These are phyloP conservation scores for Tripterygium wilfordii DNA, from an alignment of 177 flowering plant species.

Conservation along the genomic window DNA sequence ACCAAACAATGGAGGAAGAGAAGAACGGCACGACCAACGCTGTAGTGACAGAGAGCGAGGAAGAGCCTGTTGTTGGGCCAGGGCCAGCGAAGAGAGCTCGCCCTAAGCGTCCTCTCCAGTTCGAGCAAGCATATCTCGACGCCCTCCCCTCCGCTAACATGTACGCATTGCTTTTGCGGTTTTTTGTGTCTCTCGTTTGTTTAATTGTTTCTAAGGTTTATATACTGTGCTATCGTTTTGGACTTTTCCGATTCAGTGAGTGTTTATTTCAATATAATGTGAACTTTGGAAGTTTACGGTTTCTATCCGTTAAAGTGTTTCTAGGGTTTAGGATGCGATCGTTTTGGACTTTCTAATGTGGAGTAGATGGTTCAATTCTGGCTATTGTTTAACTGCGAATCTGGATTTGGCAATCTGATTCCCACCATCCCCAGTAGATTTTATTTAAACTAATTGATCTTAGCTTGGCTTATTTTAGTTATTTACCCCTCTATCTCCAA, in stretches of 20 bases:
- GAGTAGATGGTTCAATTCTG: too few species aligned
- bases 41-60: constrained; percentile 28
- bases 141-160: constrained; percentile 96
- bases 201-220: not conserved
- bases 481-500: too few species aligned
- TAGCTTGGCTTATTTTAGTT: too few species aligned
- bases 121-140: constrained; percentile 92
- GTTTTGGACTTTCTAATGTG: too few species aligned
- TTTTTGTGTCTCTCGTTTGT: not conserved
- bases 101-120: constrained; percentile 86
- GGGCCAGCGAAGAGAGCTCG: constrained; percentile 69
- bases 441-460: too few species aligned
- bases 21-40: constrained; percentile 26
- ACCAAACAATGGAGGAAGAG: constrained; percentile 22
- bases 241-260: not conserved
- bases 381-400: too few species aligned
- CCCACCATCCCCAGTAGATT: too few species aligned
- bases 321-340: not conserved
- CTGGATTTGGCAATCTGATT: too few species aligned
- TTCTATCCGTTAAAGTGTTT: not conserved
- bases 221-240: not conserved
- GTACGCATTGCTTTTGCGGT: constrained; percentile 21
- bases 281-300: not conserved
- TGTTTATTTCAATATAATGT: not conserved
- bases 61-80: constrained; percentile 65